phyloP scores from a whole-genome alignment of 495 filamentous ascomycete genomes.

The Podospora pseudocomata region DNA sequence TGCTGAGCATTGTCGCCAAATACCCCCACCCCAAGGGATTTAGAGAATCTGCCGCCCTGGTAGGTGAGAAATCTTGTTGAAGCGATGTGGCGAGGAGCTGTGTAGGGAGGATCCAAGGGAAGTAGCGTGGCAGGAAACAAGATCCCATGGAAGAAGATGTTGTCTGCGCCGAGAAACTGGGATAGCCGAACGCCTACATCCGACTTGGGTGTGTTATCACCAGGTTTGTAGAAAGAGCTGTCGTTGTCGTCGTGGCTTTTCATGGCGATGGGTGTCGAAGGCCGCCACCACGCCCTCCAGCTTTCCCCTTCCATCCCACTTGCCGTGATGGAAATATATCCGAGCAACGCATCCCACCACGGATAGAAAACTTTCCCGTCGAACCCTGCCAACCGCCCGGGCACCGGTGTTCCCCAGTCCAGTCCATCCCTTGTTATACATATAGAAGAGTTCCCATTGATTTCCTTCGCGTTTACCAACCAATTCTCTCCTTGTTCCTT shows the following conservation, averaged over 20 bases:
- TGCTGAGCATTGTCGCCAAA: neutral
- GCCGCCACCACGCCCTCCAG: neutral
- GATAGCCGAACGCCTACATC: neutral
- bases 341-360: neutral
- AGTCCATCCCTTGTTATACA: neutral
- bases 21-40: neutral
- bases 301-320: neutral
- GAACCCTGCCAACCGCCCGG: too few species aligned
- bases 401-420: neutral
- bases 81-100: too few species aligned
- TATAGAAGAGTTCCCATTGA: too few species aligned
- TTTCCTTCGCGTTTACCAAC: slow-evolving; percentile 64
- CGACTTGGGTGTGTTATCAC: neutral
- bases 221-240: too few species aligned
- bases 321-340: neutral
- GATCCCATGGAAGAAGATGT: neutral
- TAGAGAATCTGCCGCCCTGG: neutral
- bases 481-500: slow-evolving; percentile 51
- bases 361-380: neutral
- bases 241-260: too few species aligned
- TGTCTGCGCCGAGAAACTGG: neutral
- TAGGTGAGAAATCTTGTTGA: neutral
- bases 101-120: neutral
- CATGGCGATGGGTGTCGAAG: neutral
- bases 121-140: neutral